Percentiles rank a stretch among this genome's conserved stretches.
Conservation (phyloP, 2,329 filamentous ascomycete genomes). For the Coniochaeta sp. region DNA sequence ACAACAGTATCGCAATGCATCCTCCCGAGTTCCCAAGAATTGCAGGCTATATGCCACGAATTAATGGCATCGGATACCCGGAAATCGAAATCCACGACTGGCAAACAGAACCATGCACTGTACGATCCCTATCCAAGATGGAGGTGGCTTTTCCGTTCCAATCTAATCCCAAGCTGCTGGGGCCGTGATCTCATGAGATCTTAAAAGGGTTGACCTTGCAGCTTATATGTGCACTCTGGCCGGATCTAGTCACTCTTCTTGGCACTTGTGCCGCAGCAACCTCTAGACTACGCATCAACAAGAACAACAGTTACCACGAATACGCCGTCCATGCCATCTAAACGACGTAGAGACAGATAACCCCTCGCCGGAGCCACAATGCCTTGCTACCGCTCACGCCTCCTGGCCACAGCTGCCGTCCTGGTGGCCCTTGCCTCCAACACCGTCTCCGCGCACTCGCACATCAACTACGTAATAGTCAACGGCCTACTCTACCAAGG, state of each 20-base stretch:
- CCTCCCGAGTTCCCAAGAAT: background rate
- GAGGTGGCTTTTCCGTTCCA: background rate
- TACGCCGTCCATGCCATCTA: background rate
- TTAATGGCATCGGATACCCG: background rate
- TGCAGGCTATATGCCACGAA: background rate
- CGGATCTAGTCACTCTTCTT: background rate
- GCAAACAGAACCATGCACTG: background rate
- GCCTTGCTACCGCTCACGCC: background rate
- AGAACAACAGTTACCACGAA: background rate
- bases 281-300: background rate
- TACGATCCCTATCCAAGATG: background rate
- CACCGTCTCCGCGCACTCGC: conserved; percentile 19
- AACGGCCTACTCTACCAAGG: conserved; percentile 38
- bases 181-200: background rate
- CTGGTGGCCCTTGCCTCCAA: background rate
- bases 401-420: background rate
- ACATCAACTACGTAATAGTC: conserved; percentile 27
- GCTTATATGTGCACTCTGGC: background rate
- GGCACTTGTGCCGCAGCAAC: background rate
- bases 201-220: background rate
- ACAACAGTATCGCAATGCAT: background rate
- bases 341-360: background rate
- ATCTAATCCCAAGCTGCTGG: background rate
- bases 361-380: background rate
- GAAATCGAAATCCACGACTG: background rate